These are phyloP conservation scores for Colletotrichum phormii DNA, from an alignment of 2,329 filamentous ascomycete genomes.

Conservation along the genomic window DNA sequence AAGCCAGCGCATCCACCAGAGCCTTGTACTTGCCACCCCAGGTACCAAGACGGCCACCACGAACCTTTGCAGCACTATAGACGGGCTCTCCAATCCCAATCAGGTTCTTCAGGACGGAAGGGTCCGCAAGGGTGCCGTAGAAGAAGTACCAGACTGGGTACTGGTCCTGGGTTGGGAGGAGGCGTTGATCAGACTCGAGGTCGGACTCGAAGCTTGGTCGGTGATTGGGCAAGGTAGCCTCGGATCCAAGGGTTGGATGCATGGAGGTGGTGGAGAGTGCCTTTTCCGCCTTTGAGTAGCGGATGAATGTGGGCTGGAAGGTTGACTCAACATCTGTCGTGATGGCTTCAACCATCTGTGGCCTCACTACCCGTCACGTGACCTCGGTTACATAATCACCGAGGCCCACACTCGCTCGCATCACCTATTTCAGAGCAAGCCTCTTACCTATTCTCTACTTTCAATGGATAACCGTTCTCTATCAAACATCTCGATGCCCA, in stretches of 20 bases:
- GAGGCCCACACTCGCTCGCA: too few species aligned
- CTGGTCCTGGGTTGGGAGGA: constrained; percentile 37
- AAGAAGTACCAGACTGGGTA: constrained; percentile 56
- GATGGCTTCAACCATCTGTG: too few species aligned
- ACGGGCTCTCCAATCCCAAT: constrained; percentile 43
- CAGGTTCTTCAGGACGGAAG: constrained; percentile 44
- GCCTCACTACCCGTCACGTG: too few species aligned
- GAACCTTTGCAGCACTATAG: constrained; percentile 44
- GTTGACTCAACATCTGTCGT: background rate
- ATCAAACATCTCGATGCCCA: too few species aligned
- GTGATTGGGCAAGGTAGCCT: constrained; percentile 38
- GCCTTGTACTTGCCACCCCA: constrained; percentile 55
- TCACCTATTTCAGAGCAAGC: too few species aligned
- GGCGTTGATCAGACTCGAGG: constrained; percentile 10
- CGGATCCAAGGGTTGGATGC: constrained; percentile 38
- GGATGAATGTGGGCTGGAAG: constrained; percentile 24
- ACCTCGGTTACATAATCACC: too few species aligned
- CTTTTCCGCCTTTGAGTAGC: constrained; percentile 34
- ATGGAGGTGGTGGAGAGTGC: constrained; percentile 16
- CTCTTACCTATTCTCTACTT: too few species aligned
- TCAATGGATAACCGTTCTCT: too few species aligned
- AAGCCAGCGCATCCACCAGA: constrained; percentile 44
- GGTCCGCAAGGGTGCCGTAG: constrained; percentile 51
- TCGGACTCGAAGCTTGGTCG: constrained; percentile 39
- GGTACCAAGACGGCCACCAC: constrained; percentile 44